These are phyloP conservation scores for Hypoxylon perforatum DNA, from an alignment of 495 filamentous ascomycete species.

Conservation along the genomic window DNA sequence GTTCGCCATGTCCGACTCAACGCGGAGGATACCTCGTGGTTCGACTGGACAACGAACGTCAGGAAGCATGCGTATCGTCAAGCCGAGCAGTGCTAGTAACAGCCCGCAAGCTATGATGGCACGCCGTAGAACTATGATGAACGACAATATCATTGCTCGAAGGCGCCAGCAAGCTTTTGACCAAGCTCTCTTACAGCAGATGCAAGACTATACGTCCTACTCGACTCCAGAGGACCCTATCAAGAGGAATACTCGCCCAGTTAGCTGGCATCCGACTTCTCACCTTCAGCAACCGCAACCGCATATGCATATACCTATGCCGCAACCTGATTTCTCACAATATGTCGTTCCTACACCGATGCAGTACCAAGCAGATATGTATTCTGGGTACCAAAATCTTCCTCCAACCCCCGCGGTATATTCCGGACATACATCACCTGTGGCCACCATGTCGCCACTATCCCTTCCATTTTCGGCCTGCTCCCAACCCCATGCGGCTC, in stretches of 20 bases:
- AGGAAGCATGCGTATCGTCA: constrained; percentile 67
- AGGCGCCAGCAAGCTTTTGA: constrained; percentile 52
- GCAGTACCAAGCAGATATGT: constrained; percentile 50
- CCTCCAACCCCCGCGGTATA: constrained; percentile 55
- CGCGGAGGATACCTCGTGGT: constrained; percentile 54
- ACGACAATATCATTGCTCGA: constrained; percentile 56
- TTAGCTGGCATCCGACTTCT: constrained; percentile 76
- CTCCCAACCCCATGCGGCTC: constrained; percentile 32
- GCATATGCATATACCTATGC: constrained; percentile 51
- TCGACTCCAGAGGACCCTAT: constrained; percentile 47
- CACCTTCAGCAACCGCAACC: constrained; percentile 49
- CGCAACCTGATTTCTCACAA: constrained; percentile 46
- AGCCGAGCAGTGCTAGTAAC: constrained; percentile 75
- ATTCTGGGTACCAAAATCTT: constrained; percentile 52
- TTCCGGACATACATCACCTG: constrained; percentile 60
- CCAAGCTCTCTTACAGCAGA: constrained; percentile 47
- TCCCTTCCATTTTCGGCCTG: constrained; percentile 47
- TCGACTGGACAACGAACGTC: constrained; percentile 52
- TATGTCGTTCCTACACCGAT: constrained; percentile 44
- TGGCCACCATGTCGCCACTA: constrained; percentile 54
- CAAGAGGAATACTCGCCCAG: constrained; percentile 60
- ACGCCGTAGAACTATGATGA: constrained; percentile 66
- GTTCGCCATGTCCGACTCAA: constrained; percentile 46
- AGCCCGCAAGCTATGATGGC: constrained; percentile 69
- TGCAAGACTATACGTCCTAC: constrained; percentile 45